Evolutionary conservation across 2,329 filamentous ascomycete genomes (phyloP), one percentile per base, ranked within the genome.

Genomic region (Dactylella cylindrospora): DNA sequence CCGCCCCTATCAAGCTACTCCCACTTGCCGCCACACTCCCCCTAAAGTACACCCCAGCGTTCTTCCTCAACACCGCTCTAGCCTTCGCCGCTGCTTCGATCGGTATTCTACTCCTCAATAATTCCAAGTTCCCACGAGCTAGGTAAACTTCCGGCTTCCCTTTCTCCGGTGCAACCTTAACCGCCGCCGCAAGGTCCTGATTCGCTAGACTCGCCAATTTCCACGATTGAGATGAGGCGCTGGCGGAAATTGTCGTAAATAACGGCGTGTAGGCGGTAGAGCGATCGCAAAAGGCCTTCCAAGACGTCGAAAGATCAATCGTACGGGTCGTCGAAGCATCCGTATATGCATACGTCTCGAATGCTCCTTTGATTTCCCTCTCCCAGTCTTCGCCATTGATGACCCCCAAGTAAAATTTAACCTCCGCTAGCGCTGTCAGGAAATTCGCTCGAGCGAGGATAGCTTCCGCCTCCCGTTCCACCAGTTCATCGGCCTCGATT

Each of bases 21-120:
- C 28, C 41, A 5, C 13, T 19, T 1, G 39, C 40, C 2, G 47
- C 28, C 35, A 60, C 59, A 5, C 65, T 66, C n/a, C 61, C 66
- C 13, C 66, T 51, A 23, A 66, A 68, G 35, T 68, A 68, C 29
- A 68, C 62, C 3, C 64, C 51, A 2, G 67, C 66, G 44, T 68
- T 68, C 40, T 66, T 68, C n/a, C 57, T 10, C 20, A 68, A 55
- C 28, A 67, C 25, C 12, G 9, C 64, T 33, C 44, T 55, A 22
- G 32, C 55, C 31, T 51, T 44, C 5, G 39, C 33, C 9, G 66
- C 64, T 15, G 41, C 44, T 19, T 59, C 57, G 19, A 65, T 31
- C 13, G 52, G 49, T 5, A 68, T 45, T 33, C 40, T 59, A 15
- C 55, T 59, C 19, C 66, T 55, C n/a, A 67, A n/a, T 25, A 68